phyloP scores from a whole-genome alignment of 192 early-diverging fungal species.

The Phlyctochytrium arcticum region DNA sequence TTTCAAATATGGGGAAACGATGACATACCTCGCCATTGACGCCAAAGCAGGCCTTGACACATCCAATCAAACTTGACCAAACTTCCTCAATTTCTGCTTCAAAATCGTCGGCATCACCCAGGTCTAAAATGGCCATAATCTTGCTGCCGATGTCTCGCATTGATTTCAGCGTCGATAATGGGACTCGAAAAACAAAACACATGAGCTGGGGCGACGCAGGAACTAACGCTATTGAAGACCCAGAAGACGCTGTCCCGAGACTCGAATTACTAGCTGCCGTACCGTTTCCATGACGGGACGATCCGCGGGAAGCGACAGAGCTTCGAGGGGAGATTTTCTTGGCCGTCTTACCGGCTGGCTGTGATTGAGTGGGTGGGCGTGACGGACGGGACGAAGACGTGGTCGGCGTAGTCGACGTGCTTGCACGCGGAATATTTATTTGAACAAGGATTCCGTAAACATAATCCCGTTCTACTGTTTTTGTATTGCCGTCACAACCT shows the following conservation, averaged over 20 bases:
- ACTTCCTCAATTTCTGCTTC: constrained; percentile 2
- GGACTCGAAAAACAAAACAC: neutral
- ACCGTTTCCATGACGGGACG: no score
- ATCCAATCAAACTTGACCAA: constrained; percentile 4
- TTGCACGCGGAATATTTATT: neutral
- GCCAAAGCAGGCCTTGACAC: constrained; percentile 1
- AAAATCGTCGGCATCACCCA: constrained; percentile 5
- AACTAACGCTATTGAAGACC: no score
- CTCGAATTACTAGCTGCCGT: neutral
- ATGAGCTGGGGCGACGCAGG: neutral
- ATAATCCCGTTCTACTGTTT: neutral
- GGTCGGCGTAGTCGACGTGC: no score
- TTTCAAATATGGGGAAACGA: no score
- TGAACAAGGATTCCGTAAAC: neutral
- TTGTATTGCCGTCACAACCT: no score
- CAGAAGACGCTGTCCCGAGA: no score
- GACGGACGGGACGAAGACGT: no score
- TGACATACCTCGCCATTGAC: neutral
- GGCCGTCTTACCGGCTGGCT: no score
- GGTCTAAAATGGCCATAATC: neutral
- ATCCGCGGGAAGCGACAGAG: neutral
- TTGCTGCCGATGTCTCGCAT: neutral
- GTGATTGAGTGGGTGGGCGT: no score
- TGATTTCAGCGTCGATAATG: neutral
- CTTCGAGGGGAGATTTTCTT: neutral